Evolutionary conservation across 75 land plant genomes (phyloP), one percentile per base, ranked within the genome.

Genomic region (Sequoiadendron giganteum): DNA sequence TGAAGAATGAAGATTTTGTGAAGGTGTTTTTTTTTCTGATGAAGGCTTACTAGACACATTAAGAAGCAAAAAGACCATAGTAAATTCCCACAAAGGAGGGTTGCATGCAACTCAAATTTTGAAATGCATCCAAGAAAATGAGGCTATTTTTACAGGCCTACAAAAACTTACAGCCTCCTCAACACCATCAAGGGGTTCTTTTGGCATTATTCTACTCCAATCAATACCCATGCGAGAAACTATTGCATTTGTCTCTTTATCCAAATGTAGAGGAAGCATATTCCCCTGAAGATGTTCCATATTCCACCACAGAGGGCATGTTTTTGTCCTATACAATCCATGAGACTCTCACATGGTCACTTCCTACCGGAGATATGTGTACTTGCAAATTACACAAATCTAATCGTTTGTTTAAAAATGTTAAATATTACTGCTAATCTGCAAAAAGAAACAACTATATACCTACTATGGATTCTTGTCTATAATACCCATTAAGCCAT

Each of bases 191-290:
- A 88, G 42, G 28, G 99, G 99, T 86, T 98, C 99, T 61, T 90
- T 72, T 0, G 95, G 98, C 95, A 98, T 95, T 65, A 98, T 92
- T 58, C 95, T 90, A 39, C 94, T 90, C 99, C 98, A 98, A 89
- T 98, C 99, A 79, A 98, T 89, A 86, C 97, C 98, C 97, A 98
- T 95, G 1, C 97, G 92, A 86, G 95, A 98, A 32, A 98, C 96
- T 72, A 89, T 90, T 10, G 93, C 84, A 54, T 97, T 95, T 75
- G 99, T 92, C 34, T 90, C 93, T 89, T 95, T 94, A 25, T 98
- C 97, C 45, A 98, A 90, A 88, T 91, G 91, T 80, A 98, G 86
- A 36, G 38, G 38, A 36, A 36, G 38, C 38, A 36, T 36, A 36
- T 36, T 36, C 38, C 38, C 0, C 38, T 36, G 38, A 36, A 36